These are phyloP conservation scores for Pneumocystis carinii DNA, from an alignment of 1,139 yeast species.

Conservation along the genomic window DNA sequence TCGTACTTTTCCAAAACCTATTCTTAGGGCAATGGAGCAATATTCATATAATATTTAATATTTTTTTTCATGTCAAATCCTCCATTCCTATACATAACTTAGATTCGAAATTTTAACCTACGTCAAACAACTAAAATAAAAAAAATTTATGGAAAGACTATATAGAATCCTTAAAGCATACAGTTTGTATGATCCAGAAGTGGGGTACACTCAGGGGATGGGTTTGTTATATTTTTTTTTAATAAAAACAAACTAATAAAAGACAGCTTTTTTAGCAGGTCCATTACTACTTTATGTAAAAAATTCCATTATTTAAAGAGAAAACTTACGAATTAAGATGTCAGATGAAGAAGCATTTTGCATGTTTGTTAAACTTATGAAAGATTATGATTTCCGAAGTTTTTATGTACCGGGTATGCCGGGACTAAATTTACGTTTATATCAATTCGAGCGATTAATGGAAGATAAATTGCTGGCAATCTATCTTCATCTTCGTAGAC, in stretches of 20 bases:
- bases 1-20: slow-evolving; percentile 34
- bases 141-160: slow-evolving; percentile 5
- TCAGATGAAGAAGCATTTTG: slow-evolving; percentile 75
- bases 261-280: background rate
- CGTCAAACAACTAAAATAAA: background rate
- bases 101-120: background rate
- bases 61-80: background rate
- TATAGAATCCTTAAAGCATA: slow-evolving; percentile 56
- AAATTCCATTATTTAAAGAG: background rate
- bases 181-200: slow-evolving; percentile 74
- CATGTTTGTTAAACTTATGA: slow-evolving; percentile 67
- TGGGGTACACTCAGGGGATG: slow-evolving; percentile 97
- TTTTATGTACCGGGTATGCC: slow-evolving; percentile 84
- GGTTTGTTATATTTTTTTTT: slow-evolving; percentile 80
- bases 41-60: background rate
- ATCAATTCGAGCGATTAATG: slow-evolving; percentile 74
- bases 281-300: background rate
- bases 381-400: slow-evolving; percentile 60
- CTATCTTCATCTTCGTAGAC: slow-evolving; percentile 60
- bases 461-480: slow-evolving; percentile 57
- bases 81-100: background rate
- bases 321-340: slow-evolving; percentile 37
- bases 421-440: slow-evolving; percentile 67
- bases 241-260: slow-evolving; percentile 23
- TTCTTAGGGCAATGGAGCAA: background rate